Conservation (phyloP, 129 eudicot genomes). For the Erigeron canadensis region DNA sequence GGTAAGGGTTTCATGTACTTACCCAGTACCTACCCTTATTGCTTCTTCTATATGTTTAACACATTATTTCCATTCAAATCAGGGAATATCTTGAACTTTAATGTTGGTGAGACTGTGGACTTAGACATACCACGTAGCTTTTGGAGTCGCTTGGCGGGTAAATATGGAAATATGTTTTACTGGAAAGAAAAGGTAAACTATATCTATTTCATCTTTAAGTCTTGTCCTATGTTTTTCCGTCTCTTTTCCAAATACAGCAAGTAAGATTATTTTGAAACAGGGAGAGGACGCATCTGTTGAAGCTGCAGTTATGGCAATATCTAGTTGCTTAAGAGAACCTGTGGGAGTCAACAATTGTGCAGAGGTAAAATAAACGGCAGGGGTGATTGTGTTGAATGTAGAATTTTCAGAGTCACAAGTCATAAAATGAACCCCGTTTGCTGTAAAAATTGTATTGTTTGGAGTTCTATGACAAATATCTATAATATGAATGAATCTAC, state of each 20-base stretch:
- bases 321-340: conserved; percentile 89
- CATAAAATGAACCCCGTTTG: neutral
- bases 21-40: conserved; percentile 1
- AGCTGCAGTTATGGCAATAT: conserved; percentile 95
- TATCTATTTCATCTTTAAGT: neutral
- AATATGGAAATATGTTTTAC: conserved; percentile 90
- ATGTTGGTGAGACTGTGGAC: conserved; percentile 85
- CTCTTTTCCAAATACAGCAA: neutral
- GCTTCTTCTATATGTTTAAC: conserved; percentile 3
- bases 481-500: too few species aligned
- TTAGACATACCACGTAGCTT: conserved; percentile 93
- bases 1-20: conserved; percentile 47
- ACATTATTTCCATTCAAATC: neutral
- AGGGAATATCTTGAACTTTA: conserved; percentile 88
- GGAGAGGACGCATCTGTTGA: conserved; percentile 98
- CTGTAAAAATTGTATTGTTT: neutral
- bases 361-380: conserved; percentile 62
- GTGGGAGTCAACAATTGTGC: conserved; percentile 86
- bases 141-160: conserved; percentile 96
- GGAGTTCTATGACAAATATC: neutral
- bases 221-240: neutral
- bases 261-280: conserved; percentile 36
- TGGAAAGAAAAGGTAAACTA: conserved; percentile 87
- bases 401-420: neutral
- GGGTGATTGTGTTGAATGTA: conserved; percentile 1